A percentile compares a stretch with the other conserved stretches of the same genome.
Conservation (phyloP, 495 filamentous ascomycete genomes). For the Daldinia bambusicola region DNA sequence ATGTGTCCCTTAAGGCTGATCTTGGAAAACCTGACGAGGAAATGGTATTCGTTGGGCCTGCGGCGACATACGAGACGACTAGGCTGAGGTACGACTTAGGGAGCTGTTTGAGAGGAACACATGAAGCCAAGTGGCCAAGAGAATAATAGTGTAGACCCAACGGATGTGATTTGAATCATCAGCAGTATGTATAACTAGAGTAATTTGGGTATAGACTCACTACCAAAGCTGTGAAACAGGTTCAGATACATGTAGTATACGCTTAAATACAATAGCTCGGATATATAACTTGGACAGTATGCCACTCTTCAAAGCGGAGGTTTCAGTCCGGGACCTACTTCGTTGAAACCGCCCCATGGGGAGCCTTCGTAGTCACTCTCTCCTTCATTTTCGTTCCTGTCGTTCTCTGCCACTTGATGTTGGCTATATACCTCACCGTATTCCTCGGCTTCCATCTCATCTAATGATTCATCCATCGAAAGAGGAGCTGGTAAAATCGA, state of each 20-base stretch:
- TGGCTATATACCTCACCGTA: conserved; percentile 24
- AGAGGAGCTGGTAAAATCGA: neutral
- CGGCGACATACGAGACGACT: conserved; percentile 43
- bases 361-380: conserved; percentile 21
- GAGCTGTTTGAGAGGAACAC: conserved; percentile 47
- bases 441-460: neutral
- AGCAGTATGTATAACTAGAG: conserved; percentile 2
- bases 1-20: conserved; percentile 37
- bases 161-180: conserved; percentile 6
- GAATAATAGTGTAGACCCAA: conserved; percentile 2
- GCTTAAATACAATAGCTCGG: neutral
- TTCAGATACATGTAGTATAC: neutral
- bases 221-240: neutral
- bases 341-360: conserved; percentile 18
- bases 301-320: conserved; percentile 9
- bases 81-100: conserved; percentile 41
- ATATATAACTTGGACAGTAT: neutral
- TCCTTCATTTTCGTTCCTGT: conserved; percentile 19
- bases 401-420: conserved; percentile 30
- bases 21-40: conserved; percentile 44
- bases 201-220: neutral
- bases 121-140: conserved; percentile 42
- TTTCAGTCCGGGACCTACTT: conserved; percentile 14
- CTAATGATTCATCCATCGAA: neutral
- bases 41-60: conserved; percentile 46